These are phyloP conservation scores for Antitrichia curtipendula DNA, from an alignment of 225 moss, liverwort and hornwort genomes.

Conservation along the genomic window DNA sequence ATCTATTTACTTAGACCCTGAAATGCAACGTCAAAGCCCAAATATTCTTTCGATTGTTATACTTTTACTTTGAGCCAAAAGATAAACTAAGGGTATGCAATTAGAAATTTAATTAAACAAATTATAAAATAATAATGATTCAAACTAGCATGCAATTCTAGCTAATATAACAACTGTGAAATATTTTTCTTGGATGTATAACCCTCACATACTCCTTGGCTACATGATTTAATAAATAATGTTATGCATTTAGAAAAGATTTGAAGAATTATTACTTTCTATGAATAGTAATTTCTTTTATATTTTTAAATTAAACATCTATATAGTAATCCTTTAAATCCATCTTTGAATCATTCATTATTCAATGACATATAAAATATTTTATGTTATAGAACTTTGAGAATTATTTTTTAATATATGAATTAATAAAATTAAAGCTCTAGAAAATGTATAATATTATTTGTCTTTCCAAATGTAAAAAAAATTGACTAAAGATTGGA, in stretches of 20 bases:
- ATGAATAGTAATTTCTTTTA: not conserved
- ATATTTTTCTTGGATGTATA: not conserved
- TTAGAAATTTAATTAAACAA: rapidly evolving
- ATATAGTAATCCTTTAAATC: not conserved
- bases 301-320: not conserved
- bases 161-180: not conserved
- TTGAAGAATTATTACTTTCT: not conserved
- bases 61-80: not conserved
- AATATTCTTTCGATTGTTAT: not conserved
- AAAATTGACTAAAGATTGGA: not conserved
- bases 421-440: not conserved
- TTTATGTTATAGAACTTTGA: not conserved
- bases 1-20: not conserved
- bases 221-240: not conserved
- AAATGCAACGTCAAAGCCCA: too few relatives aligned
- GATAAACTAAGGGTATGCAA: rapidly evolving
- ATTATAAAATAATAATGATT: not conserved
- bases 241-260: not conserved
- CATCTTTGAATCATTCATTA: not conserved
- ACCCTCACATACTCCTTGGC: not conserved
- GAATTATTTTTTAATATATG: not conserved
- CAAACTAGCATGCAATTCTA: not conserved
- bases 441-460: not conserved
- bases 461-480: not conserved
- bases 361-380: not conserved